A percentile compares a stretch with the other conserved stretches of the same genome.
Conservation (phyloP, 164 flowering plant genomes). For the Malania oleifera region DNA sequence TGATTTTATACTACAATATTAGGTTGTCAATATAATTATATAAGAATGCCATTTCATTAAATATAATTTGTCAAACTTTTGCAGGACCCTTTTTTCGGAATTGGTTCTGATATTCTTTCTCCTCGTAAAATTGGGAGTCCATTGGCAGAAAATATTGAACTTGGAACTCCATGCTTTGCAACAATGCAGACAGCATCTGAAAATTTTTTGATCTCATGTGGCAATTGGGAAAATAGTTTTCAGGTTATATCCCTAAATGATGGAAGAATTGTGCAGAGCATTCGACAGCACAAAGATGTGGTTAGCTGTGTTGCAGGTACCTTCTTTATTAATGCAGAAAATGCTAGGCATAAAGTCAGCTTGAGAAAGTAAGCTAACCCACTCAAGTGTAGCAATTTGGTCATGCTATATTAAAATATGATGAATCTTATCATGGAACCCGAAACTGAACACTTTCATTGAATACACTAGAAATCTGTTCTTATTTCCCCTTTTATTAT, state of each 20-base stretch:
- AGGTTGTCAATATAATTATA: not conserved
- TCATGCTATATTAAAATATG: too few relatives aligned
- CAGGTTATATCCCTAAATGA: slow-evolving; percentile 79
- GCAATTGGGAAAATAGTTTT: slow-evolving; percentile 98
- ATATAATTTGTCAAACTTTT: slow-evolving; percentile 14
- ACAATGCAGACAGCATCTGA: slow-evolving; percentile 73
- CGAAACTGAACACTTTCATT: too few relatives aligned
- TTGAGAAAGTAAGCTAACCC: too few relatives aligned
- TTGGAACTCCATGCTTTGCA: slow-evolving; percentile 84
- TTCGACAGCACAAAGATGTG: slow-evolving; percentile 90
- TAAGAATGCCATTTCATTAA: not conserved
- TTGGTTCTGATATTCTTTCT: slow-evolving; percentile 88
- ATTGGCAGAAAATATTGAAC: slow-evolving; percentile 71
- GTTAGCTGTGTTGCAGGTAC: slow-evolving; percentile 97
- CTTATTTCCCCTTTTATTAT: too few relatives aligned
- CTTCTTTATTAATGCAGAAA: not conserved
- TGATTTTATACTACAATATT: not conserved
- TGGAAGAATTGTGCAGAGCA: slow-evolving; percentile 87
- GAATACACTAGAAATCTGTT: too few relatives aligned
- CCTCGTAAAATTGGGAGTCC: slow-evolving; percentile 86
- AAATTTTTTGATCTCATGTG: slow-evolving; percentile 79
- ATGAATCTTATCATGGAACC: too few relatives aligned
- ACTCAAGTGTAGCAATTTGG: too few relatives aligned
- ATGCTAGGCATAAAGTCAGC: too few relatives aligned
- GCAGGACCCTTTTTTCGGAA: slow-evolving; percentile 94